A percentile compares a stretch with the other conserved stretches of the same genome.
These are phyloP conservation scores for Russula sp. DNA, from an alignment of 768 basidiomycete species.

Conservation along the genomic window DNA sequence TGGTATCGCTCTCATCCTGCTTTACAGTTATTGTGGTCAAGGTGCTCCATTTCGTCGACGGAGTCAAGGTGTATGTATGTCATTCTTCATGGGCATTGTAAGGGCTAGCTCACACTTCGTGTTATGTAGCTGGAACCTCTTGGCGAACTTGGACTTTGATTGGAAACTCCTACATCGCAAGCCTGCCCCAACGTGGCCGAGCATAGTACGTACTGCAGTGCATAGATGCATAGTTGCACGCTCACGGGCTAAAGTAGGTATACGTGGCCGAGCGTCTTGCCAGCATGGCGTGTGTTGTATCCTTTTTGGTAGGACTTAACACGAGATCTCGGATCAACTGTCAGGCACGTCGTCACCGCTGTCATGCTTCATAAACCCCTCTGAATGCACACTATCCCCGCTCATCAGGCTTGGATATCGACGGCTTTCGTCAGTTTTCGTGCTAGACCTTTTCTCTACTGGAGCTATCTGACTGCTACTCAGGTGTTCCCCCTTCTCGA, in stretches of 20 bases:
- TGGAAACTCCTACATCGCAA: neutral
- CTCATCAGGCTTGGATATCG: slow-evolving; percentile 3
- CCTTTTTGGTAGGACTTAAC: slow-evolving; percentile 4
- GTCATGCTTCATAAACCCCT: too few relatives aligned
- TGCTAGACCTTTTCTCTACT: neutral
- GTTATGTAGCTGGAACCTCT: neutral
- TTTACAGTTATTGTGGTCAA: slow-evolving; percentile 5
- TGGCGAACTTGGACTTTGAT: slow-evolving; percentile 8
- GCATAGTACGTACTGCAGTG: neutral
- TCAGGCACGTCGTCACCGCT: neutral
- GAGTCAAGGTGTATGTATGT: neutral
- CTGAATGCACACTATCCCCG: neutral
- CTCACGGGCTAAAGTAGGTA: neutral
- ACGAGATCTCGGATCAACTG: neutral
- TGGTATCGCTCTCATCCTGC: neutral
- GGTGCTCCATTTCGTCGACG: slow-evolving; percentile 2
- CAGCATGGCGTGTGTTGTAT: slow-evolving; percentile 3
- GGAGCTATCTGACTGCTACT: neutral
- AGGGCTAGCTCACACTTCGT: too few relatives aligned
- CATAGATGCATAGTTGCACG: neutral
- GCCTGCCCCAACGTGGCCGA: neutral
- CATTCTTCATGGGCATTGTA: too few relatives aligned
- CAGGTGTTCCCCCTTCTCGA: slow-evolving; percentile 1
- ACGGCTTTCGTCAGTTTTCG: slow-evolving; percentile 1
- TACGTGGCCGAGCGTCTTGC: slow-evolving; percentile 3